Conservation (phyloP, 257 asterid species). For the Solanum chilense region DNA sequence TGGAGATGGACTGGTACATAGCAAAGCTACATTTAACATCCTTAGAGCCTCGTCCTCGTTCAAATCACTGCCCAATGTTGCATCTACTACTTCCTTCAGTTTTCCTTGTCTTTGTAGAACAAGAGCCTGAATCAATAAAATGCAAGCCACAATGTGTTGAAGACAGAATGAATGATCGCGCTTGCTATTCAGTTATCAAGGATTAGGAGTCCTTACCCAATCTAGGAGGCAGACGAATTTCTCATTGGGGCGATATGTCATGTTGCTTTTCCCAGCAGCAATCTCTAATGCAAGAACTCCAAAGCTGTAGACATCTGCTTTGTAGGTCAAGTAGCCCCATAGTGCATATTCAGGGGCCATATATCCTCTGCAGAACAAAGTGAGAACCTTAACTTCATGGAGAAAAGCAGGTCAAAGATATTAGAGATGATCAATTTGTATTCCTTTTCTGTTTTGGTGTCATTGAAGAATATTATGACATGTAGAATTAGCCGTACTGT, state of each 20-base stretch:
- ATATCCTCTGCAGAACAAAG: conserved; percentile 30
- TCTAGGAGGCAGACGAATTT: conserved; percentile 50
- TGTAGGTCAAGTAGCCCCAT: conserved; percentile 56
- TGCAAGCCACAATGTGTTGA: background rate
- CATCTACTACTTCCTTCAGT: conserved; percentile 42
- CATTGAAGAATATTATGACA: background rate
- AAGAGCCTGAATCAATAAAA: conserved; percentile 32
- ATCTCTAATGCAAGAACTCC: conserved; percentile 51
- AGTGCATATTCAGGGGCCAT: conserved; percentile 69
- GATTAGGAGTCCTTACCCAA: conserved; percentile 28
- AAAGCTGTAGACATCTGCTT: conserved; percentile 61
- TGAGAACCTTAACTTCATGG: background rate
- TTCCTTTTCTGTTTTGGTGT: background rate
- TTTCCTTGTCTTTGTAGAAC: conserved; percentile 38
- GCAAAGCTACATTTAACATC: conserved; percentile 36
- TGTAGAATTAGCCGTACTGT: background rate
- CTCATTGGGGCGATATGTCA: conserved; percentile 34
- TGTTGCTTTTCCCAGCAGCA: conserved; percentile 46
- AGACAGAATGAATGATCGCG: background rate
- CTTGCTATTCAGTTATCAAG: background rate
- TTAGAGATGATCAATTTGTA: background rate
- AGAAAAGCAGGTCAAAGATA: background rate
- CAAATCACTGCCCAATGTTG: conserved; percentile 11
- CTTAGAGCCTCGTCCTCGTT: conserved; percentile 27
- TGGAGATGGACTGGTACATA: conserved; percentile 57